A percentile compares a stretch with the other conserved stretches of the same genome.
phyloP scores from a whole-genome alignment of 2,329 filamentous ascomycete genomes.

The Xylariaceae sp. region DNA sequence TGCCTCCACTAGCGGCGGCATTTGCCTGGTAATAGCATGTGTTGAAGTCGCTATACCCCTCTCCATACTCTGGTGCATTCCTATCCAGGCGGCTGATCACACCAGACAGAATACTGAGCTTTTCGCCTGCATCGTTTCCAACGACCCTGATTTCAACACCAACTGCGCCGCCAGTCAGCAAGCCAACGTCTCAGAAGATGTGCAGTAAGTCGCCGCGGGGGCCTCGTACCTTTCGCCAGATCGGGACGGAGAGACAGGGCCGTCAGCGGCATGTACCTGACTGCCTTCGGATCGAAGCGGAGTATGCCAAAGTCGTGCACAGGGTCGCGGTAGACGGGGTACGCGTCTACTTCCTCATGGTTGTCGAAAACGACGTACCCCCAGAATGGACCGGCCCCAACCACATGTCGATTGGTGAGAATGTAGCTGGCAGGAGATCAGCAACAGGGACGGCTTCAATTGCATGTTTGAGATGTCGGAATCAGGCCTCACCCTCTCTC shows the following conservation, averaged over 20 bases:
- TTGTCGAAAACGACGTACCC: constrained; percentile 98
- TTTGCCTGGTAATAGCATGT: constrained; percentile 96
- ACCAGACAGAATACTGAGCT: constrained; percentile 93
- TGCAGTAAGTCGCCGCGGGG: no score
- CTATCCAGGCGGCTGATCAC: constrained; percentile 94
- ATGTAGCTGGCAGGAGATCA: no score
- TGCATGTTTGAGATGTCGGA: no score
- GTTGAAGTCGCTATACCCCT: constrained; percentile 97
- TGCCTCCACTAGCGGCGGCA: constrained; percentile 90
- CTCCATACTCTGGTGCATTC: constrained; percentile 95
- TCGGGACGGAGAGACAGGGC: constrained; percentile 77
- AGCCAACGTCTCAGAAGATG: no score
- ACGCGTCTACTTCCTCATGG: constrained; percentile 92
- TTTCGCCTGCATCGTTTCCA: constrained; percentile 96
- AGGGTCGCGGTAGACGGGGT: constrained; percentile 93
- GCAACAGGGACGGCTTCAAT: no score
- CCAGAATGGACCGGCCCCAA: constrained; percentile 93
- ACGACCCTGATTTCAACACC: constrained; percentile 94
- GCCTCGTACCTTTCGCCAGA: constrained; percentile 56
- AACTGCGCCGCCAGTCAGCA: constrained; percentile 38
- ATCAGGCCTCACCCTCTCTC: no score
- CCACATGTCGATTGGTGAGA: constrained; percentile 84
- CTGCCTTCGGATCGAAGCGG: constrained; percentile 87
- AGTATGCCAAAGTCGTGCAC: constrained; percentile 98
- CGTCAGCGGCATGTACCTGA: constrained; percentile 92